These are phyloP conservation scores for Eucalyptus albens DNA, from an alignment of 345 rosid genomes.

Conservation along the genomic window DNA sequence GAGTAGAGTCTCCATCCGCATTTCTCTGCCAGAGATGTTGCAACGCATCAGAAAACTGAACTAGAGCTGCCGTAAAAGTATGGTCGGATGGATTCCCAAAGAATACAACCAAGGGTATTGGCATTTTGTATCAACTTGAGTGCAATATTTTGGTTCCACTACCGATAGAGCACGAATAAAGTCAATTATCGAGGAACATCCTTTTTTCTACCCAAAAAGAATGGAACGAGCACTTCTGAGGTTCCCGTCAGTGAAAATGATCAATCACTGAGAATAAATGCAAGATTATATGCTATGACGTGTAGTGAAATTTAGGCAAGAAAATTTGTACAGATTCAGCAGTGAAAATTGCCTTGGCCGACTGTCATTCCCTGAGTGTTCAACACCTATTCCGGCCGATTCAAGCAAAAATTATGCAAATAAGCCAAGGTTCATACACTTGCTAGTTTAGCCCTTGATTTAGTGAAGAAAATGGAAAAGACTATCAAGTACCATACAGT, in stretches of 20 bases:
- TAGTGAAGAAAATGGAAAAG: not conserved
- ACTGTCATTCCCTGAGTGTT: not conserved
- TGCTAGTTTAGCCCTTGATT: too few relatives aligned
- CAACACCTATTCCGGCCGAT: not conserved
- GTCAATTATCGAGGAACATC: not conserved
- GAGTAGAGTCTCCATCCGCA: not conserved
- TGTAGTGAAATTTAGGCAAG: not conserved
- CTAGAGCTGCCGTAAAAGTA: not conserved
- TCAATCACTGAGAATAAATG: not conserved
- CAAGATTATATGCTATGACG: not conserved
- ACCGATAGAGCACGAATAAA: not conserved
- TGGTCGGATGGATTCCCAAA: not conserved
- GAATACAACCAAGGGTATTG: not conserved
- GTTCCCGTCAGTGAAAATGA: not conserved
- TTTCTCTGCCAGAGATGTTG: not conserved
- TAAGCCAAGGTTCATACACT: not conserved
- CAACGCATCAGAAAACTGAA: not conserved
- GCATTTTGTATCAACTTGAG: not conserved
- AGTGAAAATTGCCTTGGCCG: not conserved
- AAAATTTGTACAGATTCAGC: not conserved
- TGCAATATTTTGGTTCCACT: not conserved
- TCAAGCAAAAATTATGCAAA: not conserved
- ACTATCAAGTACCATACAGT: not conserved
- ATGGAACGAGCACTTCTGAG: not conserved
- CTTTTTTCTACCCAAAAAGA: not conserved